Base-by-base conservation (phyloP, 1,284 basidiomycete genomes). In the Leccinum angustisporum region DNA sequence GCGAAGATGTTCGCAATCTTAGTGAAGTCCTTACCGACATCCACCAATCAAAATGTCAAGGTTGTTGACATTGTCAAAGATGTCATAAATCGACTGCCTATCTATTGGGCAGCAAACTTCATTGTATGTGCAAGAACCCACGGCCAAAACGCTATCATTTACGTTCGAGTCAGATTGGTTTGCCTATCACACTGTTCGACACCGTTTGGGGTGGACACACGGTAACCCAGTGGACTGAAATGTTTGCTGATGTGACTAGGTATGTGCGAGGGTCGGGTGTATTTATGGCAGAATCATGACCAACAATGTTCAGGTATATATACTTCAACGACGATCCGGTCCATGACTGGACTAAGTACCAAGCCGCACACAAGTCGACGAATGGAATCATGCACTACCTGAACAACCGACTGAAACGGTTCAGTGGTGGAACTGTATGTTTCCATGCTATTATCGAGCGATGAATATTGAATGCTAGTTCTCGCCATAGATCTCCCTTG, bases 21-120 rank as follows among this genome's bases (percentile, higher is more conserved):
- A 54, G 34, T 73, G 30, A 61, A 62, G 11, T 58, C 53, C 14
- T 62, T 59, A 0, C 73, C 71, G 13, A 33, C 25, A 30, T 58
- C 52, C 1, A 16, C 73, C 83, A 30, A 76, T 84, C 61, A 67
- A 13, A 50, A 65, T 5, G 72, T 70, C 18, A 76, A 72, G 48
- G 80, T 78, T 60, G 70, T 94, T 46, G 89, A 95, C 70, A 79
- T 94, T 57, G 83, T 93, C 16, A 79, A 81, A 54, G 86, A 93
- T 66, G 88, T 93, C 25, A 81, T 90, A 72, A 90, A 91, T 67
- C 73, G 83, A 38, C 68, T 87, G 48, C 86, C 90, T 0, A 76
- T 90, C 11, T 79, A 85, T 65, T 92, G 87, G 86, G 79, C 88
- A 31, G 81, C 84, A 4, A 78, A 85, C 61, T 74, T 83, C 61